Evolutionary conservation across 169 alveolate species (phyloP), one percentile per base, ranked within the genome.

Genomic region (Cryptosporidium xiaoi): DNA sequence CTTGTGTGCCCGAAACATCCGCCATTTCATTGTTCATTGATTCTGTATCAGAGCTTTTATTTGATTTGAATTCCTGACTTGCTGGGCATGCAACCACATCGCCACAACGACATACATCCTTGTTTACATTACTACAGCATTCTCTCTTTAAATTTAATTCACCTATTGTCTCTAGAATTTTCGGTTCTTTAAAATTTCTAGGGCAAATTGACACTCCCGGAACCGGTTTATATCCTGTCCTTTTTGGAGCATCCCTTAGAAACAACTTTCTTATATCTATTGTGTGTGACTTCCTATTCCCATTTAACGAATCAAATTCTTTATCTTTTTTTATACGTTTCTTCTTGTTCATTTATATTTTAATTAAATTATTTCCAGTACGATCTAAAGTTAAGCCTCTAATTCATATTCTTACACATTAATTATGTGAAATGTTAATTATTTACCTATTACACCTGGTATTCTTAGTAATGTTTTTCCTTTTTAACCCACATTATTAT

Each of bases 161-260:
- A 8, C 29, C 51, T n/a, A 62, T 20, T 20, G 67, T 6, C 33
- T 62, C 46, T 8, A 77, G 24, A 60, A 77, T 46, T 62, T 64
- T 60, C 18, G 87, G 87, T 20, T 56, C 69, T 40, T 66, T 77
- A 27, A 77, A 77, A 34, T 77, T 77, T 60, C 64, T 68, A 13
- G 87, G 87, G 44, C 58, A 77, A 13, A 77, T 62, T 20, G 62
- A 77, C 15, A 77, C 87, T 13, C 87, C 87, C 27, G 87, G 87
- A 34, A 77, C 71, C 34, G 87, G 87, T 40, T 71, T 33, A 62
- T 77, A 77, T 18, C 87, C 87, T 24, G 71, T 34, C 51, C 87
- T 77, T 60, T 62, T 77, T 12, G 87, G 87, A 15, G 87, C 87
- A 77, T 77, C 48, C 36, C 87, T 77, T 3, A 77, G 51, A 50